Conservation (phyloP, 495 filamentous ascomycete genomes). For the Evernia prunastri region DNA sequence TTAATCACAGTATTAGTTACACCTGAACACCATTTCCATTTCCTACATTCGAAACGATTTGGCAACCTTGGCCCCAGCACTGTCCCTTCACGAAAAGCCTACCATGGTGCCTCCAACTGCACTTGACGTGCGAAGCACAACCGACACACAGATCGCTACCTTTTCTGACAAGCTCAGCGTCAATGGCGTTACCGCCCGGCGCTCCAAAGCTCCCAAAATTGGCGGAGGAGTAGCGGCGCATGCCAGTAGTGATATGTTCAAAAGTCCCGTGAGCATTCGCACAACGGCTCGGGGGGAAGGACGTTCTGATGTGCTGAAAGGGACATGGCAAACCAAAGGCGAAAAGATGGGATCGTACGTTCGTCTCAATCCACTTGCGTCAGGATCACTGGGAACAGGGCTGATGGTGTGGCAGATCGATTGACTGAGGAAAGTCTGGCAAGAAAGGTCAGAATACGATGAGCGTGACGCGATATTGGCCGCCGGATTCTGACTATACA, state of each 20-base stretch:
- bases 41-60: too few relatives aligned
- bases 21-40: too few relatives aligned
- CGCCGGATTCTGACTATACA: background rate
- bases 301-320: constrained; percentile 26
- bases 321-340: constrained; percentile 66
- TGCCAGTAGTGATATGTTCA: constrained; percentile 77
- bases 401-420: constrained; percentile 35
- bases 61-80: background rate
- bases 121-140: constrained; percentile 36
- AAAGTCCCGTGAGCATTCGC: constrained; percentile 51
- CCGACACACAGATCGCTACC: constrained; percentile 35
- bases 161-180: constrained; percentile 61
- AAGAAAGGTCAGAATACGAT: constrained; percentile 27
- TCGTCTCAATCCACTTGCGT: background rate
- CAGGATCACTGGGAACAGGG: background rate
- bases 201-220: constrained; percentile 60
- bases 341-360: constrained; percentile 80
- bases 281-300: background rate
- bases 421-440: constrained; percentile 51
- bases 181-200: constrained; percentile 59
- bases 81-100: background rate
- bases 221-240: constrained; percentile 70
- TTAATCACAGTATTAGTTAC: too few relatives aligned
- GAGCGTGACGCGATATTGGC: too few relatives aligned
- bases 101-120: constrained; percentile 35